Conservation (phyloP, 805 yeast species). For the Wickerhamiella sergipiensis region DNA sequence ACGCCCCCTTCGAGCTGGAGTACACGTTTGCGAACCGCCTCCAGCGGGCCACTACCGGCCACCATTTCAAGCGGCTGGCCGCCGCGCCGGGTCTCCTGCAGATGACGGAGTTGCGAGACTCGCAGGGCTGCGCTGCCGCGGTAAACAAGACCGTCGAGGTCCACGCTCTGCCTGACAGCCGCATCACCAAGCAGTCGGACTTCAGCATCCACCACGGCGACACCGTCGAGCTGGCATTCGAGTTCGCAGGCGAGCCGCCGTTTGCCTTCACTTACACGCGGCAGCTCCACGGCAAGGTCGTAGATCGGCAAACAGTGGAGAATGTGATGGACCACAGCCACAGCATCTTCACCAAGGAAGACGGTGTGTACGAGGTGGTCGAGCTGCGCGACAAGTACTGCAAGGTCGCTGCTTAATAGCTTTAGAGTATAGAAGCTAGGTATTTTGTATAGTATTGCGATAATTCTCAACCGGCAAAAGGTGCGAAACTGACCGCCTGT, state of each 20-base stretch:
- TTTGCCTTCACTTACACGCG: constrained; percentile 76
- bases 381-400: constrained; percentile 82
- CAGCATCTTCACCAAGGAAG: constrained; percentile 62
- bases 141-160: constrained; percentile 26
- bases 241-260: constrained; percentile 82
- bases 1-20: constrained; percentile 62
- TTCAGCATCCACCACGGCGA: constrained; percentile 93
- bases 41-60: not conserved
- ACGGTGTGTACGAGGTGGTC: constrained; percentile 89
- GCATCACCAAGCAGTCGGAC: constrained; percentile 60
- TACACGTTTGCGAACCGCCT: constrained; percentile 52
- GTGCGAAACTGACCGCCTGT: no score
- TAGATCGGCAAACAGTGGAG: constrained; percentile 41
- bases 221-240: constrained; percentile 72
- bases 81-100: constrained; percentile 66
- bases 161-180: constrained; percentile 65
- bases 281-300: constrained; percentile 35
- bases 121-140: constrained; percentile 45
- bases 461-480: no score
- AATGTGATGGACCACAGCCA: constrained; percentile 60
- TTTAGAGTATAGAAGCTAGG: no score
- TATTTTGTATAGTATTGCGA: no score
- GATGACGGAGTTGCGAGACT: constrained; percentile 57
- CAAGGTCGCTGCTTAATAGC: constrained; percentile 10
- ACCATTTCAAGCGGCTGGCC: constrained; percentile 51